These are phyloP conservation scores for Pichia nanzhaoensis DNA, from an alignment of 805 yeast species.

Conservation along the genomic window DNA sequence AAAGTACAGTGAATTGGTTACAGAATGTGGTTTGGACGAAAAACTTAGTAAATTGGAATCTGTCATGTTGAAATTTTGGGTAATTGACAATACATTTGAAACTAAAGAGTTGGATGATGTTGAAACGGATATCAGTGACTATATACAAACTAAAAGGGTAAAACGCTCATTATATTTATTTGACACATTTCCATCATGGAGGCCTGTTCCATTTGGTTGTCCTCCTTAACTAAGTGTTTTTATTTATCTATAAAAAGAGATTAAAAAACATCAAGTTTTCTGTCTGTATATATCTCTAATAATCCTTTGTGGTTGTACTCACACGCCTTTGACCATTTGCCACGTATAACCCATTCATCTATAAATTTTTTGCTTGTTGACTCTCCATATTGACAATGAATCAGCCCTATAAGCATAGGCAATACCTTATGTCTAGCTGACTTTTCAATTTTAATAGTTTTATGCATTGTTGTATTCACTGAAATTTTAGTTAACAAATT, in stretches of 20 bases:
- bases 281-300: slow-evolving; percentile 17
- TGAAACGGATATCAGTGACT: neutral
- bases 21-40: slow-evolving; percentile 3
- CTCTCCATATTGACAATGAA: slow-evolving; percentile 21
- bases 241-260: neutral
- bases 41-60: slow-evolving; percentile 15
- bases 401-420: slow-evolving; percentile 23
- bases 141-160: slow-evolving; percentile 4
- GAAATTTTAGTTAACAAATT: slow-evolving; percentile 5
- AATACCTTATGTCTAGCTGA: slow-evolving; percentile 18
- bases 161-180: slow-evolving; percentile 20
- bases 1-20: neutral
- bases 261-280: slow-evolving; percentile 4
- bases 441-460: slow-evolving; percentile 17
- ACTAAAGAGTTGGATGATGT: slow-evolving; percentile 8
- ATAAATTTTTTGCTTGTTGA: slow-evolving; percentile 18
- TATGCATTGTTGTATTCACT: neutral
- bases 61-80: slow-evolving; percentile 20
- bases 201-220: slow-evolving; percentile 50
- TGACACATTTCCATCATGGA: slow-evolving; percentile 37
- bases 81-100: slow-evolving; percentile 11
- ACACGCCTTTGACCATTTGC: slow-evolving; percentile 13
- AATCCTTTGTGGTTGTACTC: slow-evolving; percentile 25
- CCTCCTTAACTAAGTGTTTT: slow-evolving; percentile 4
- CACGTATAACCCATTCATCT: slow-evolving; percentile 25